These are phyloP conservation scores for Botrytis porri DNA, from an alignment of 2,329 filamentous ascomycete species.

Conservation along the genomic window DNA sequence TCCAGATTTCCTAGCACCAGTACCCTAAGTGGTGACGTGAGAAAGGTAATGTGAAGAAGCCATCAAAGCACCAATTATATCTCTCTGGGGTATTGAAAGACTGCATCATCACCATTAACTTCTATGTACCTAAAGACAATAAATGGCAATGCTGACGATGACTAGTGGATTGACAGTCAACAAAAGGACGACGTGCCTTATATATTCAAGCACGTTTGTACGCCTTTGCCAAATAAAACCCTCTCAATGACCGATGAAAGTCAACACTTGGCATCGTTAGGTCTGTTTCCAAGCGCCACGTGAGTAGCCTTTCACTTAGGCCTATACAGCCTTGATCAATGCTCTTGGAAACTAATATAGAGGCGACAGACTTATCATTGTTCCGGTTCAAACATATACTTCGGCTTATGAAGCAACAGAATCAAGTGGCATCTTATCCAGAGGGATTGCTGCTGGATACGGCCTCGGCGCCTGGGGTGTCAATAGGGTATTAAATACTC, in stretches of 20 bases:
- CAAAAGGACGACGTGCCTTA: slow-evolving; percentile 64
- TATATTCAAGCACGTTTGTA: slow-evolving; percentile 78
- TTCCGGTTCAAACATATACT: slow-evolving; percentile 63
- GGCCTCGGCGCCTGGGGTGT: slow-evolving; percentile 43
- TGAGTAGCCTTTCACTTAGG: neutral
- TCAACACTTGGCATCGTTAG: slow-evolving; percentile 64
- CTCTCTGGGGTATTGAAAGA: neutral
- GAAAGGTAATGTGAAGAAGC: slow-evolving; percentile 41
- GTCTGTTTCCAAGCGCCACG: slow-evolving; percentile 75
- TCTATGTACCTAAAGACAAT: neutral
- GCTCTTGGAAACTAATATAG: neutral
- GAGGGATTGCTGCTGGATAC: slow-evolving; percentile 41
- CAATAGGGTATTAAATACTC: slow-evolving; percentile 42
- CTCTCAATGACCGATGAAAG: slow-evolving; percentile 75
- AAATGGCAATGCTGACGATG: slow-evolving; percentile 4
- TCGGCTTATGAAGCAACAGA: slow-evolving; percentile 51
- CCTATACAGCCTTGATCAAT: neutral
- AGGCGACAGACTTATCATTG: slow-evolving; percentile 58
- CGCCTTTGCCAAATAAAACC: slow-evolving; percentile 70
- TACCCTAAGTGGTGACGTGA: slow-evolving; percentile 63
- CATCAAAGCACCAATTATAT: neutral
- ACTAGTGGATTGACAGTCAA: slow-evolving; percentile 66
- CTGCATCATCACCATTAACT: neutral
- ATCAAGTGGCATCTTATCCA: slow-evolving; percentile 35
- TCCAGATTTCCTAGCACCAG: slow-evolving; percentile 63